Evolutionary conservation across 768 basidiomycete genomes (phyloP).

Genomic region (Hygrophorus russula): DNA sequence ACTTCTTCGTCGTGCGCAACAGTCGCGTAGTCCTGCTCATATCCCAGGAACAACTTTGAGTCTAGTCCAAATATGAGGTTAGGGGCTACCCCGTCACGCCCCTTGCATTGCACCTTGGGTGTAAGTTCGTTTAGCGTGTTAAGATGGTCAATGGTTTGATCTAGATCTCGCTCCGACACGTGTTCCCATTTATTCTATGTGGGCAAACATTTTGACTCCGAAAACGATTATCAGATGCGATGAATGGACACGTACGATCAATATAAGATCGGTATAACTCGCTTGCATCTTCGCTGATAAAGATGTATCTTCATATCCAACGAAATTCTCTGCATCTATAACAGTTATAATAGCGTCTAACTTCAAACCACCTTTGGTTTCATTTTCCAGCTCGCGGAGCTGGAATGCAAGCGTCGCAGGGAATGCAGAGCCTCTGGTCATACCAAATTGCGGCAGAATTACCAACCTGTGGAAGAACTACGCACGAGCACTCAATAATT

Average conservation of each 20-base stretch:
- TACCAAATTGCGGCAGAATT: neutral
- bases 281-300: conserved; percentile 91
- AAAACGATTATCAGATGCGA: neutral
- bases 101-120: conserved; percentile 67
- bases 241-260: conserved; percentile 44
- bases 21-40: conserved; percentile 11
- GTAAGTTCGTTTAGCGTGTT: conserved; percentile 85
- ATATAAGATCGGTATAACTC: conserved; percentile 86
- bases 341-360: conserved; percentile 90
- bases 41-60: conserved; percentile 55
- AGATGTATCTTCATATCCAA: conserved; percentile 86
- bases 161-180: conserved; percentile 65
- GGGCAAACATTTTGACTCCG: conserved; percentile 1
- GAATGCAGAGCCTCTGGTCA: conserved; percentile 77
- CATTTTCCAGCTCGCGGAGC: conserved; percentile 77
- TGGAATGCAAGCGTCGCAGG: conserved; percentile 94
- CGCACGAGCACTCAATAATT: conserved; percentile 90
- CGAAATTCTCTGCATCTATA: conserved; percentile 84
- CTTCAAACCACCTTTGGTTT: conserved; percentile 64
- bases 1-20: conserved; percentile 60
- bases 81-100: conserved; percentile 59
- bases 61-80: conserved; percentile 82
- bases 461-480: conserved; percentile 7
- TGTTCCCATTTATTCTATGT: conserved; percentile 85
- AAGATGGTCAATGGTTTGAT: conserved; percentile 78